A percentile compares a stretch with the other conserved stretches of the same genome.
These are phyloP conservation scores for Acorus gramineus DNA, from an alignment of 106 monocot species.

Conservation along the genomic window DNA sequence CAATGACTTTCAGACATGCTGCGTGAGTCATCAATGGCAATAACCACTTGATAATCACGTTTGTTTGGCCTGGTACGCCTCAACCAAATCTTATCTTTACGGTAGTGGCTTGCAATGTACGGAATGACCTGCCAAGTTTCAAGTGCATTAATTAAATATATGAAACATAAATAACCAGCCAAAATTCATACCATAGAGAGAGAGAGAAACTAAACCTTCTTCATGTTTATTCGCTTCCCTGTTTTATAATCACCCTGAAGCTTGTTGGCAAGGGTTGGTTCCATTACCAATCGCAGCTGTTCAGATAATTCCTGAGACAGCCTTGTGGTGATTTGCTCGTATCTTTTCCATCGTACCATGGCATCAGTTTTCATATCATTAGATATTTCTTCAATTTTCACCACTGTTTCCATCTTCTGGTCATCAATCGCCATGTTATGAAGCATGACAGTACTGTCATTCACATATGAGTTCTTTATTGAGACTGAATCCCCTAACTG, in stretches of 20 bases:
- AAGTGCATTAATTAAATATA: background rate
- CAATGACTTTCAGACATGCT: constrained; percentile 89
- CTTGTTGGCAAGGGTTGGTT: constrained; percentile 87
- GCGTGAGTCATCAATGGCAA: constrained; percentile 86
- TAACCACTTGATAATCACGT: constrained; percentile 85
- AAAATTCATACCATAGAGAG: background rate
- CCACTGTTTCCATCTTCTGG: background rate
- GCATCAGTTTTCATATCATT: constrained; percentile 27
- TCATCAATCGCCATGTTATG: background rate
- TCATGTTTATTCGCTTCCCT: constrained; percentile 97
- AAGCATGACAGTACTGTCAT: constrained; percentile 19
- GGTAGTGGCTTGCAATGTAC: constrained; percentile 89
- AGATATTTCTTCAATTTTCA: constrained; percentile 23
- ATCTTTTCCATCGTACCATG: constrained; percentile 56
- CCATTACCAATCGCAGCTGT: constrained; percentile 80
- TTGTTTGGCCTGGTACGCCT: constrained; percentile 83
- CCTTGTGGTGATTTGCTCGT: constrained; percentile 52
- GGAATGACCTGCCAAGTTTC: constrained; percentile 58
- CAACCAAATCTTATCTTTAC: constrained; percentile 93
- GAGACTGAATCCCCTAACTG: constrained; percentile 34
- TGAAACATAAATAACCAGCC: background rate
- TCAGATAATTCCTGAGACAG: constrained; percentile 78
- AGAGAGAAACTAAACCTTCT: constrained; percentile 41
- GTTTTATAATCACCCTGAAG: constrained; percentile 96
- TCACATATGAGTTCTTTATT: constrained; percentile 38